Conservation (phyloP, 2,329 filamentous ascomycete species). For the Trichophyton verrucosum region DNA sequence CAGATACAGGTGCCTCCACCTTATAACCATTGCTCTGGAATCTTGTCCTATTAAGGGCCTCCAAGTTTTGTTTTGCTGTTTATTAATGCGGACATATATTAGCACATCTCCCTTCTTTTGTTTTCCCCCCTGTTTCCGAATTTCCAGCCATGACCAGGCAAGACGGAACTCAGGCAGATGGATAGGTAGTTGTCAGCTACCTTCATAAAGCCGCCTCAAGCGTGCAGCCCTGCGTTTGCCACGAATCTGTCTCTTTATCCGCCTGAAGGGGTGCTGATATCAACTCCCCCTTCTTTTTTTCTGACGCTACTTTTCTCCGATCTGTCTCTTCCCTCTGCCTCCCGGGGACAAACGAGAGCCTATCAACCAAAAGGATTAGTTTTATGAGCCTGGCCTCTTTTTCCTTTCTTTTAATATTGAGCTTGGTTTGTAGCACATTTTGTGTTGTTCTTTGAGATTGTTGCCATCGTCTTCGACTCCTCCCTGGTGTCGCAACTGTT, state of each 20-base stretch:
- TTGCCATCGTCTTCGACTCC: not conserved
- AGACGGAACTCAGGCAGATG: not conserved
- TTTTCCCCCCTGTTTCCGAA: not conserved
- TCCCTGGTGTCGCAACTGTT: not conserved
- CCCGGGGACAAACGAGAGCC: not conserved
- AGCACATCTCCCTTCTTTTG: not conserved
- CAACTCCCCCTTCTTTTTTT: not conserved
- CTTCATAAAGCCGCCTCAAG: not conserved
- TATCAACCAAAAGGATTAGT: not conserved
- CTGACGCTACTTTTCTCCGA: not conserved
- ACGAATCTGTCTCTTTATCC: not conserved
- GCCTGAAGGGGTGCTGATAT: not conserved
- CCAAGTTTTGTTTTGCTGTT: not conserved
- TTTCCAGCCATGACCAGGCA: not conserved
- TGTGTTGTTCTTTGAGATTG: not conserved
- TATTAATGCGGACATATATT: conserved; percentile 1
- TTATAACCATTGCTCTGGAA: not conserved
- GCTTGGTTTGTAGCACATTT: conserved; percentile 1
- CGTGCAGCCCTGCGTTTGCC: conserved; percentile 2
- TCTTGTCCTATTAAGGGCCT: not conserved
- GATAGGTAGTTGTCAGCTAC: not conserved
- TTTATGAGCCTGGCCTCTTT: not conserved
- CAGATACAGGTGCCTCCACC: not conserved
- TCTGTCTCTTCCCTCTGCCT: not conserved
- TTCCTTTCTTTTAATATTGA: not conserved